phyloP scores from a whole-genome alignment of 2,329 filamentous ascomycete species.

The Exophiala dermatitidis region DNA sequence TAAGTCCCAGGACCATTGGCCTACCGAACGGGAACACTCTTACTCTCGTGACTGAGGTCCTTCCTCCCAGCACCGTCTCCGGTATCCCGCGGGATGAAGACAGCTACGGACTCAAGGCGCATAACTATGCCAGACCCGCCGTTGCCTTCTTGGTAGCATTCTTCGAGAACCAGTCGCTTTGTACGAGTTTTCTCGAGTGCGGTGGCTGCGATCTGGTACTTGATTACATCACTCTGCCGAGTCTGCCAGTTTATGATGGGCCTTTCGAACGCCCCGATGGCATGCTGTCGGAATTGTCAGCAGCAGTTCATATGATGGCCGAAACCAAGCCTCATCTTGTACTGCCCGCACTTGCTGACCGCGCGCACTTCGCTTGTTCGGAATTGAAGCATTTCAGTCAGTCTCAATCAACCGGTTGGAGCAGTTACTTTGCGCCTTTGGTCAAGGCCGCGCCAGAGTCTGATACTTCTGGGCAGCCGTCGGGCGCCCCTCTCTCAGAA shows the following conservation, averaged over 20 bases:
- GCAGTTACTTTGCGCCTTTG: slow-evolving; percentile 61
- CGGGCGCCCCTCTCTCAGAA: slow-evolving; percentile 30
- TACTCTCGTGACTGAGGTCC: slow-evolving; percentile 13
- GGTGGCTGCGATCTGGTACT: slow-evolving; percentile 71
- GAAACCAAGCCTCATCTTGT: slow-evolving; percentile 75
- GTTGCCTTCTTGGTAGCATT: slow-evolving; percentile 72
- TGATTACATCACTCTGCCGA: slow-evolving; percentile 74
- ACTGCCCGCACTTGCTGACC: slow-evolving; percentile 70
- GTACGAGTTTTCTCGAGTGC: slow-evolving; percentile 64
- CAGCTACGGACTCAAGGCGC: slow-evolving; percentile 47
- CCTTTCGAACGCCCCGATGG: slow-evolving; percentile 43
- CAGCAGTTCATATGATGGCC: slow-evolving; percentile 68
- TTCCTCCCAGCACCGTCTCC: slow-evolving; percentile 10
- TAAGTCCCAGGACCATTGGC: slow-evolving; percentile 17
- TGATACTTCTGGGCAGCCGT: slow-evolving; percentile 14
- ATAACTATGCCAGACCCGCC: slow-evolving; percentile 67
- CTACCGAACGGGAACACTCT: slow-evolving; percentile 36
- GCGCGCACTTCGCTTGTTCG: slow-evolving; percentile 63
- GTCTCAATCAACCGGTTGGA: slow-evolving; percentile 40
- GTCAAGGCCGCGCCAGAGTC: slow-evolving; percentile 33
- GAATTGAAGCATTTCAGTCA: slow-evolving; percentile 58
- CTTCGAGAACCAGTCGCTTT: slow-evolving; percentile 66
- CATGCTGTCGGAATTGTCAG: slow-evolving; percentile 58
- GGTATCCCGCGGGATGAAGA: slow-evolving; percentile 38
- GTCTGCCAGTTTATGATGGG: slow-evolving; percentile 49